These are phyloP conservation scores for Phytophthora vignae DNA, from an alignment of 352 stramenopile species.

Conservation along the genomic window DNA sequence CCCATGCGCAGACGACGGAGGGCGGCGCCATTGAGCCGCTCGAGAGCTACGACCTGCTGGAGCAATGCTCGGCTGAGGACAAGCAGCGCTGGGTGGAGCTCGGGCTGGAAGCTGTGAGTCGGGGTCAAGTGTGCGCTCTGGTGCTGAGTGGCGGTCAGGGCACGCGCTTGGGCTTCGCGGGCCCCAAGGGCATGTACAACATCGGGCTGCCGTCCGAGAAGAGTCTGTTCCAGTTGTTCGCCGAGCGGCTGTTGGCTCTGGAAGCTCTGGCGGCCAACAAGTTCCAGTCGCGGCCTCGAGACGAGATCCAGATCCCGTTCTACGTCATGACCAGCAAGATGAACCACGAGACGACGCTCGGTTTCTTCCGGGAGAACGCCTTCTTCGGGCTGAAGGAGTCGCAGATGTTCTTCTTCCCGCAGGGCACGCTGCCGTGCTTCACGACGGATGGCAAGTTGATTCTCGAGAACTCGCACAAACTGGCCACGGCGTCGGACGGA, in stretches of 20 bases:
- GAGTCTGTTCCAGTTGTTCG: conserved; percentile 95
- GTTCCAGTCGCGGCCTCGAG: conserved; percentile 22
- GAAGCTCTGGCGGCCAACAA: conserved; percentile 43
- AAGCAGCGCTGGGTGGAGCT: conserved; percentile 53
- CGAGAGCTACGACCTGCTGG: conserved; percentile 68
- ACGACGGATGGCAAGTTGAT: conserved; percentile 96
- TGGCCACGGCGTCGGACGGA: conserved; percentile 96
- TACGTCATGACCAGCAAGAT: conserved; percentile 98
- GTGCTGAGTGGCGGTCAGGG: conserved; percentile 96
- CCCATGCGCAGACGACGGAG: conserved; percentile 25
- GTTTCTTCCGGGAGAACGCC: conserved; percentile 90
- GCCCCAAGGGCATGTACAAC: conserved; percentile 96
- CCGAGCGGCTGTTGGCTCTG: conserved; percentile 90
- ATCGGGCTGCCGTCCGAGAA: conserved; percentile 92
- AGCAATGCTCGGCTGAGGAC: conserved; percentile 50
- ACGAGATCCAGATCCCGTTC: conserved; percentile 69
- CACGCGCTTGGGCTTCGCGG: conserved; percentile 96
- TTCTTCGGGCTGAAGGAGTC: conserved; percentile 92
- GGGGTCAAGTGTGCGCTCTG: conserved; percentile 93
- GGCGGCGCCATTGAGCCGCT: conserved; percentile 62
- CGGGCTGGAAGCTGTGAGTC: conserved; percentile 84
- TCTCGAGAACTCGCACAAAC: conserved; percentile 80
- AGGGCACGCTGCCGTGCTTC: conserved; percentile 97
- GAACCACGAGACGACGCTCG: conserved; percentile 94
- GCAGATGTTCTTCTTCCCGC: conserved; percentile 96